phyloP scores from a whole-genome alignment of 2,329 filamentous ascomycete genomes.

The Aspergillus puulaauensis region DNA sequence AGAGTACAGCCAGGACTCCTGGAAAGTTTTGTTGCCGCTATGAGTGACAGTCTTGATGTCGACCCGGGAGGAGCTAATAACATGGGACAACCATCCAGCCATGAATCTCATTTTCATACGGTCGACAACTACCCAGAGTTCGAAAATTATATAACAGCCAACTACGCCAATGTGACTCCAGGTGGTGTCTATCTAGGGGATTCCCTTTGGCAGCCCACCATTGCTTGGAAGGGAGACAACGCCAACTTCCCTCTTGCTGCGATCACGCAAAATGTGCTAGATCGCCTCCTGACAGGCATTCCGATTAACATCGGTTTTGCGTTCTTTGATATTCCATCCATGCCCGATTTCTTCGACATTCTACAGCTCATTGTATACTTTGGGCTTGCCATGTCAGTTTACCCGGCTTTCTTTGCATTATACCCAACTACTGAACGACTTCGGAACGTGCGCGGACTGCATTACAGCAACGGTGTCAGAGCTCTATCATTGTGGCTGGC shows the following conservation, averaged over 20 bases:
- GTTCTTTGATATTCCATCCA: constrained; percentile 72
- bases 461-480: constrained; percentile 89
- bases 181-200: constrained; percentile 79
- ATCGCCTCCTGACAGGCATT: constrained; percentile 66
- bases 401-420: constrained; percentile 81
- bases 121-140: constrained; percentile 69
- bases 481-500: constrained; percentile 81
- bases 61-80: neutral
- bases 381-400: constrained; percentile 72
- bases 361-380: constrained; percentile 81
- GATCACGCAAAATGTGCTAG: constrained; percentile 62
- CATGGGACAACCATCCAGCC: neutral
- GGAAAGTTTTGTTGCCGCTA: constrained; percentile 17
- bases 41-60: neutral
- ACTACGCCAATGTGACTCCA: constrained; percentile 68
- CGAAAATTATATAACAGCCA: constrained; percentile 60
- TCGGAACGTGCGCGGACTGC: constrained; percentile 74
- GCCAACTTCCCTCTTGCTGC: constrained; percentile 54
- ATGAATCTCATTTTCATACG: constrained; percentile 45
- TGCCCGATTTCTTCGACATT: constrained; percentile 66
- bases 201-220: constrained; percentile 57
- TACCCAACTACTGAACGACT: constrained; percentile 85
- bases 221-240: constrained; percentile 68
- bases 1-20: constrained; percentile 26
- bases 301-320: constrained; percentile 72